Evolutionary conservation across 306 rosid species (phyloP).

Genomic region (Gastrolobium villosum): DNA sequence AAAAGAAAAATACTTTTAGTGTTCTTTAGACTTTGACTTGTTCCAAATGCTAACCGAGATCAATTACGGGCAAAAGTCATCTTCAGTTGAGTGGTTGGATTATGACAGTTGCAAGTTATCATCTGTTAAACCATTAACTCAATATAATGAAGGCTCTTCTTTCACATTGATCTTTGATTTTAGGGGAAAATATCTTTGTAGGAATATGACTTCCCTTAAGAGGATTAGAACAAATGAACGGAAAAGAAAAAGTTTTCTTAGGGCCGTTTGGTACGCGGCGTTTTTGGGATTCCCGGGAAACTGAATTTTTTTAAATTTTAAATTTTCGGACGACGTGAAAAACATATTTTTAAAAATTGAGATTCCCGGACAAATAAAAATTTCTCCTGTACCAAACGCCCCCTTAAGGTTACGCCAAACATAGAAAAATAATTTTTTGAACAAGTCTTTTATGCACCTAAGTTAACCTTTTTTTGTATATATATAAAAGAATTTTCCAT

Average conservation of each 20-base stretch:
- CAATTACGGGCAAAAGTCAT: not conserved
- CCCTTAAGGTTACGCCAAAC: conserved; percentile 21
- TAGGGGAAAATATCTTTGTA: not conserved
- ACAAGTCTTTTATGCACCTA: not conserved
- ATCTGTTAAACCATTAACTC: not conserved
- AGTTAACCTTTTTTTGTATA: not conserved
- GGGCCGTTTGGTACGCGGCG: too few relatives aligned
- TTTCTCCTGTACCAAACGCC: too few relatives aligned
- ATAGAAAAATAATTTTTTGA: not conserved
- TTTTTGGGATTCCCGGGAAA: too few relatives aligned
- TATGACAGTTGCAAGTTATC: not conserved
- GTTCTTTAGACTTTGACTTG: conserved; percentile 1
- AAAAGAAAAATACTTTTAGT: not conserved
- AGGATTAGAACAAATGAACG: conserved; percentile 8
- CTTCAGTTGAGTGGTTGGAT: conserved; percentile 13
- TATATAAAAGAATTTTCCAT: not conserved
- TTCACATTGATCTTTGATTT: not conserved
- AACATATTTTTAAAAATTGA: too few relatives aligned
- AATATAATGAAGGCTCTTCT: conserved; percentile 6
- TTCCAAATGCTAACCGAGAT: conserved; percentile 14
- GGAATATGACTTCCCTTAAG: conserved; percentile 22
- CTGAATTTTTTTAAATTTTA: too few relatives aligned
- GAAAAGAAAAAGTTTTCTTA: not conserved
- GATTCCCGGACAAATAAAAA: too few relatives aligned
- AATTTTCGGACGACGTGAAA: too few relatives aligned